These are phyloP conservation scores for Dalbergia oliveri DNA, from an alignment of 306 rosid genomes.

Conservation along the genomic window DNA sequence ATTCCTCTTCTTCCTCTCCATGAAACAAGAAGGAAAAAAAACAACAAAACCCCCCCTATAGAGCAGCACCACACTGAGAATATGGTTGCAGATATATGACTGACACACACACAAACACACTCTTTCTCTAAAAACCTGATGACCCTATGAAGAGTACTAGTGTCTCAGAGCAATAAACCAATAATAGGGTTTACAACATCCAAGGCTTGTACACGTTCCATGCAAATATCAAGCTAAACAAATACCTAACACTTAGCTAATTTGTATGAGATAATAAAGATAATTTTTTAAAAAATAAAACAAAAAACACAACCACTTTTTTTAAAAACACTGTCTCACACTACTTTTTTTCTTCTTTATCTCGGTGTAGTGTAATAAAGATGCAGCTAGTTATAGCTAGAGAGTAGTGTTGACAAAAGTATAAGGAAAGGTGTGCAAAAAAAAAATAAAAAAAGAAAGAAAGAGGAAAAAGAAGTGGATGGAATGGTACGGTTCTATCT, in stretches of 20 bases:
- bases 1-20: constrained; percentile 75
- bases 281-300: too few species aligned
- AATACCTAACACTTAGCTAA: constrained; percentile 50
- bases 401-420: constrained; percentile 39
- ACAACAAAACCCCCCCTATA: constrained; percentile 8
- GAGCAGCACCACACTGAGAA: constrained; percentile 15
- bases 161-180: constrained; percentile 48
- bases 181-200: constrained; percentile 43
- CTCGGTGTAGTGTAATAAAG: constrained; percentile 22
- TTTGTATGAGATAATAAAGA: constrained; percentile 31
- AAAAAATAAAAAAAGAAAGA: not conserved
- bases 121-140: not conserved
- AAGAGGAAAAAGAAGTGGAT: constrained; percentile 18
- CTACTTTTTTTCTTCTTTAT: constrained; percentile 36
- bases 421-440: too few species aligned
- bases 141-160: constrained; percentile 44
- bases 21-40: constrained; percentile 46
- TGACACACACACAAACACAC: constrained; percentile 19
- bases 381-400: constrained; percentile 7
- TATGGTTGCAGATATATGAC: constrained; percentile 41
- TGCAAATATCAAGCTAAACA: constrained; percentile 57
- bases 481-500: constrained; percentile 42
- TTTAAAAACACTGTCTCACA: constrained; percentile 15
- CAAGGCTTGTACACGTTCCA: constrained; percentile 50
- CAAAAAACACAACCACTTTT: constrained; percentile 28